Evolutionary conservation across 768 basidiomycete species (phyloP).

Genomic region (Calvatia gigantea): DNA sequence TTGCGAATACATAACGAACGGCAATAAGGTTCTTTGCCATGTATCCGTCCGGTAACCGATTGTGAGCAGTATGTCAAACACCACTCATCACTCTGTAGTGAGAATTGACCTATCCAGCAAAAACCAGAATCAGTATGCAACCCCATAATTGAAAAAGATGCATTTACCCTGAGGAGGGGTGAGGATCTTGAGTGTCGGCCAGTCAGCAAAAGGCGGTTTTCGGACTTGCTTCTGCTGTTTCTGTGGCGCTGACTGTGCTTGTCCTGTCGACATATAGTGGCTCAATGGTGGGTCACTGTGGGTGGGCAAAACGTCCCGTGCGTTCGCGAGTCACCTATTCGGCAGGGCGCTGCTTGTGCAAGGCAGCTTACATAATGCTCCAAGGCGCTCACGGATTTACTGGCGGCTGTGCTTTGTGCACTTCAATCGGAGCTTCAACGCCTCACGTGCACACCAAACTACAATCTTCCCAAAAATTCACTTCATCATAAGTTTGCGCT

Average conservation of each 20-base stretch:
- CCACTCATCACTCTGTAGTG: constrained; percentile 60
- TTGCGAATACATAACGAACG: constrained; percentile 61
- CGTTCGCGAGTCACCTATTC: constrained; percentile 11
- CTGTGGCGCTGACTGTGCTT: constrained; percentile 26
- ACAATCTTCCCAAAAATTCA: constrained; percentile 17
- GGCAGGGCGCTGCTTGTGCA: constrained; percentile 4
- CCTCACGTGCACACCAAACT: constrained; percentile 10
- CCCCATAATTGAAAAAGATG: not conserved
- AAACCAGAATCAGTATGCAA: constrained; percentile 7
- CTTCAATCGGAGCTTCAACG: constrained; percentile 24
- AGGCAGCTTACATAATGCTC: constrained; percentile 3
- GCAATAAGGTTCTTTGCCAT: constrained; percentile 49
- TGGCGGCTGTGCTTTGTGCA: not conserved
- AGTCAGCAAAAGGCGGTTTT: constrained; percentile 40
- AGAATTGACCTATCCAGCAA: constrained; percentile 44
- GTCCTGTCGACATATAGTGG: constrained; percentile 13
- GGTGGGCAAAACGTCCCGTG: constrained; percentile 2
- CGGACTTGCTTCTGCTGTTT: constrained; percentile 29
- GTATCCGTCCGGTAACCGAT: constrained; percentile 47
- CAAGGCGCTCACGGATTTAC: not conserved
- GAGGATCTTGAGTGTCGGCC: constrained; percentile 53
- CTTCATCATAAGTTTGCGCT: constrained; percentile 35
- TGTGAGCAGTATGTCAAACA: constrained; percentile 64
- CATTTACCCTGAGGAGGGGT: constrained; percentile 48
- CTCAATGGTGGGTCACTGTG: constrained; percentile 8